Conservation (phyloP, 768 basidiomycete species). For the Coprinopsis sp. region DNA sequence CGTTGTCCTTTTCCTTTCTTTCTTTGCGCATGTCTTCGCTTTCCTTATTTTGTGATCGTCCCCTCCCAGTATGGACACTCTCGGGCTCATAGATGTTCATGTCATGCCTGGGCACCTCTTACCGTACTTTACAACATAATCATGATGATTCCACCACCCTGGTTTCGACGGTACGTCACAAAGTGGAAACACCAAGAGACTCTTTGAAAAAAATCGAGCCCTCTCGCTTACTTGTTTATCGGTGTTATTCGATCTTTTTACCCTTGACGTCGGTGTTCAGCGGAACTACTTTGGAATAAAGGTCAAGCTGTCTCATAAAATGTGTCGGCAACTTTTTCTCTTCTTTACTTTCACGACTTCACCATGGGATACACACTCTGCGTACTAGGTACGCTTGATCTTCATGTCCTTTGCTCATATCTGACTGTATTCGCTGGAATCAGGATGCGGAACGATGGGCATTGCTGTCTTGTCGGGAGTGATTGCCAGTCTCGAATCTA, state of each 20-base stretch:
- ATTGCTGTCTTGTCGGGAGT: constrained; percentile 92
- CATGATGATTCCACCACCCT: too few relatives aligned
- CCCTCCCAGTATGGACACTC: background rate
- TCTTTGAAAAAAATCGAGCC: too few relatives aligned
- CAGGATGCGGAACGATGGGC: constrained; percentile 99
- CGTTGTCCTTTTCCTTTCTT: background rate
- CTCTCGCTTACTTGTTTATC: too few relatives aligned
- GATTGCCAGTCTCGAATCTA: constrained; percentile 68
- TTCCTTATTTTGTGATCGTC: background rate
- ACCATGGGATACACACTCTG: constrained; percentile 91
- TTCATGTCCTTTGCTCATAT: constrained; percentile 8
- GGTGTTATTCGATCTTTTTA: too few relatives aligned
- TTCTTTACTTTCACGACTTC: background rate
- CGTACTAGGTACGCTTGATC: constrained; percentile 57
- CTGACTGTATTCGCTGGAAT: constrained; percentile 10
- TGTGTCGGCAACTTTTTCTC: background rate
- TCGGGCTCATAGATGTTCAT: background rate
- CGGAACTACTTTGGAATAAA: too few relatives aligned
- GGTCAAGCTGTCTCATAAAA: background rate
- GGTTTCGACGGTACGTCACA: too few relatives aligned
- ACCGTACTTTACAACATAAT: background rate
- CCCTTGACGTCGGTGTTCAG: too few relatives aligned
- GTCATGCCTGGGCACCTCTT: constrained; percentile 6
- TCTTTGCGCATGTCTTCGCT: background rate
- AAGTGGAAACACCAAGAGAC: too few relatives aligned